Percentiles rank a stretch among this genome's conserved stretches.
phyloP scores from a whole-genome alignment of 73 alveolate genomes.

The Tetrahymena malaccensis region DNA sequence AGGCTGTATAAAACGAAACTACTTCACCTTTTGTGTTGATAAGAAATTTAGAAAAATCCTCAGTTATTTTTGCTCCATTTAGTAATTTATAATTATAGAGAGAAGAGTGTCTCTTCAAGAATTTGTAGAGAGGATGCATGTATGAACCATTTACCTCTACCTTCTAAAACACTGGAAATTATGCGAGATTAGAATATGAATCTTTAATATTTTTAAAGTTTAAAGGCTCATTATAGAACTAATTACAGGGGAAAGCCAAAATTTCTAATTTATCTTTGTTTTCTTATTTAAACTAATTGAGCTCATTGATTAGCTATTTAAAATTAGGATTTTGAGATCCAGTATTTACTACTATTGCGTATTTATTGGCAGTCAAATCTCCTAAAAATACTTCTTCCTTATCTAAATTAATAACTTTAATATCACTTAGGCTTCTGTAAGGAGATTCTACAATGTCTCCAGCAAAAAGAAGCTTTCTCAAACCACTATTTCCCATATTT shows the following conservation, averaged over 20 bases:
- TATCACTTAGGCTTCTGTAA: conserved; percentile 8
- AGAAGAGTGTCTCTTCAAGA: conserved; percentile 12
- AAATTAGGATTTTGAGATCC: conserved; percentile 8
- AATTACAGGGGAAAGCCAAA: conserved; percentile 7
- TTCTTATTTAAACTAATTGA: neutral
- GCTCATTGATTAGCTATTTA: neutral
- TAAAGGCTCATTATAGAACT: conserved; percentile 1
- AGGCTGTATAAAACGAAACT: neutral
- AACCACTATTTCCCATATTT: conserved; percentile 43
- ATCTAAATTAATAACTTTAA: conserved; percentile 13
- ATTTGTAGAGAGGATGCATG: conserved; percentile 37
- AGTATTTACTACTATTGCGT: conserved; percentile 13
- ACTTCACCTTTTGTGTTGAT: conserved; percentile 17
- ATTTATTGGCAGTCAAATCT: neutral
- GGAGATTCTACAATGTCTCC: conserved; percentile 22
- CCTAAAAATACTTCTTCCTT: conserved; percentile 2
- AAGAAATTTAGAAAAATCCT: conserved; percentile 26
- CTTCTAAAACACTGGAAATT: conserved; percentile 28
- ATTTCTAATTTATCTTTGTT: neutral
- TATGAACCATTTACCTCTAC: conserved; percentile 27
- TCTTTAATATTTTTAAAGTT: neutral
- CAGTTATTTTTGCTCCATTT: conserved; percentile 2
- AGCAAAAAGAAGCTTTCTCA: conserved; percentile 24
- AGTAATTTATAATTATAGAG: conserved; percentile 10
- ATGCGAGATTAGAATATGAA: neutral